These are phyloP conservation scores for Colletotrichum kahawae DNA, from an alignment of 2,329 filamentous ascomycete species.

Conservation along the genomic window DNA sequence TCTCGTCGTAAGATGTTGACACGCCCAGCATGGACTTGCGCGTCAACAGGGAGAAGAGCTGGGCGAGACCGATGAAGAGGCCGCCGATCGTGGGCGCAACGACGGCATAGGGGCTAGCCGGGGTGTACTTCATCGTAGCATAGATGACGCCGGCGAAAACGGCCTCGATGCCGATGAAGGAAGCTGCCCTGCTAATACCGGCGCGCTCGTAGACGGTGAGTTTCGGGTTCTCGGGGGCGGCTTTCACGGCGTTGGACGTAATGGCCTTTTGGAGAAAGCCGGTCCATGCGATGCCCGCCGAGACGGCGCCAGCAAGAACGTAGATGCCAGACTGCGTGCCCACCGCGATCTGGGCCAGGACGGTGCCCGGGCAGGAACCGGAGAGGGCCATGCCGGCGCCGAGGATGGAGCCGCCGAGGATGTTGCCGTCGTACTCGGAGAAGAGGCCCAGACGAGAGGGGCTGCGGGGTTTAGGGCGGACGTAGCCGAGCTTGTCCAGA, in stretches of 20 bases:
- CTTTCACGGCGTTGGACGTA: constrained; percentile 30
- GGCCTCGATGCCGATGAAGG: constrained; percentile 48
- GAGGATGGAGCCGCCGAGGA: constrained; percentile 65
- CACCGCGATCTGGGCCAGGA: constrained; percentile 64
- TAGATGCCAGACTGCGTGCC: constrained; percentile 56
- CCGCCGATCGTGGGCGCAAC: constrained; percentile 59
- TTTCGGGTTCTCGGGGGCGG: constrained; percentile 24
- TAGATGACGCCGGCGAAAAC: constrained; percentile 46
- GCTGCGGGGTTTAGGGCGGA: constrained; percentile 50
- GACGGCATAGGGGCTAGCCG: constrained; percentile 32
- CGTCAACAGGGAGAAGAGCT: constrained; percentile 59
- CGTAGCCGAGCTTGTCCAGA: constrained; percentile 46
- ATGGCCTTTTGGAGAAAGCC: constrained; percentile 44
- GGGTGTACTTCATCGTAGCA: constrained; percentile 35
- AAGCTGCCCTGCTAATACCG: constrained; percentile 40
- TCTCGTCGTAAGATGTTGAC: constrained; percentile 66
- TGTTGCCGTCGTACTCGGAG: constrained; percentile 65
- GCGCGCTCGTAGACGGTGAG: constrained; percentile 44
- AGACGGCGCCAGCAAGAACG: constrained; percentile 57
- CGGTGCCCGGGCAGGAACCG: constrained; percentile 69
- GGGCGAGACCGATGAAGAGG: constrained; percentile 61
- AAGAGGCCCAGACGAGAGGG: constrained; percentile 59
- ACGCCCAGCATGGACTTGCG: constrained; percentile 63
- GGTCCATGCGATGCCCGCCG: constrained; percentile 61
- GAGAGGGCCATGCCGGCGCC: constrained; percentile 71